Evolutionary conservation across 2,329 filamentous ascomycete species (phyloP).

Genomic region (Ascochyta pisi): DNA sequence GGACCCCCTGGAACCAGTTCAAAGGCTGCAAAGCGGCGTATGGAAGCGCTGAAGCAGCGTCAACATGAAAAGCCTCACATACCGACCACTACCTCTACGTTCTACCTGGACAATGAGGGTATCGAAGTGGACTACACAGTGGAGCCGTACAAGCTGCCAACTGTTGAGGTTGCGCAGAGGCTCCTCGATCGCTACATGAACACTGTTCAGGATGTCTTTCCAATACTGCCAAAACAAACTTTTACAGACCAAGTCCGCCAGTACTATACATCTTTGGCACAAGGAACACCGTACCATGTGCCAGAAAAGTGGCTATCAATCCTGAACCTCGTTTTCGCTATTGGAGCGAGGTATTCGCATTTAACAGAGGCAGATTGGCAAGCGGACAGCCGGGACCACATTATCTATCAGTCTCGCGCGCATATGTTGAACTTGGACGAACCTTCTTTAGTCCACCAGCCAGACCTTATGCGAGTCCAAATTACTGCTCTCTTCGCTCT

Average conservation of each 20-base stretch:
- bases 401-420: background rate
- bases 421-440: background rate
- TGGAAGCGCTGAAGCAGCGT: background rate
- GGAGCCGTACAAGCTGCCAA: conserved; percentile 32
- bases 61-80: background rate
- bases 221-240: conserved; percentile 29
- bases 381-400: background rate
- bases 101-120: background rate
- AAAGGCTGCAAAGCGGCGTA: background rate
- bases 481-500: background rate
- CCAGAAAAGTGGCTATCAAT: background rate
- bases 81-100: background rate
- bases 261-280: background rate
- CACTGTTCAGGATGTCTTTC: conserved; percentile 31
- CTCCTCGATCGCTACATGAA: conserved; percentile 41
- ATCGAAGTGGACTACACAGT: background rate
- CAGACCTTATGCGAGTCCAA: background rate
- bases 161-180: conserved; percentile 29
- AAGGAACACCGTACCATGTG: background rate
- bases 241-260: background rate
- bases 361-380: background rate
- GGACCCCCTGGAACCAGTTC: background rate
- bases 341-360: background rate
- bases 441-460: background rate
- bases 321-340: background rate